phyloP scores from a whole-genome alignment of 2,329 filamentous ascomycete species.

The Eutypa lata region DNA sequence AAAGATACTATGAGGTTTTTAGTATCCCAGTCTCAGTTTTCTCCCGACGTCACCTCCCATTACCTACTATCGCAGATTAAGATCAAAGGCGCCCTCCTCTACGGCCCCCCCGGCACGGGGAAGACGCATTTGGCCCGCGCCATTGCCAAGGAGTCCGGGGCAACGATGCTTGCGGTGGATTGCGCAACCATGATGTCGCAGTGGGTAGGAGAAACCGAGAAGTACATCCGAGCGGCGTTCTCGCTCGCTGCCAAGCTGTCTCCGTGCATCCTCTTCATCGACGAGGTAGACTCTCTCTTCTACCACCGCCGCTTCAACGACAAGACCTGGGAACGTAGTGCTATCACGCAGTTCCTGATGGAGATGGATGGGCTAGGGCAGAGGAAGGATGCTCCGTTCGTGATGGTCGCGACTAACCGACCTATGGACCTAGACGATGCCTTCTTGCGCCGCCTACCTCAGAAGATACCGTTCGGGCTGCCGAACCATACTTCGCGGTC shows the following conservation, averaged over 20 bases:
- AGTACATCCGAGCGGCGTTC: neutral
- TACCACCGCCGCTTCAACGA: constrained; percentile 6
- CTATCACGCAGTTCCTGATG: constrained; percentile 24
- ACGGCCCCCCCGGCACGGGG: neutral
- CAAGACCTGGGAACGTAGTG: neutral
- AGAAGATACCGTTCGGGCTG: constrained; percentile 45
- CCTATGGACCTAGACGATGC: constrained; percentile 36
- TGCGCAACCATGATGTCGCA: neutral
- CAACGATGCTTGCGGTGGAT: neutral
- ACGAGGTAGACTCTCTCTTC: constrained; percentile 18
- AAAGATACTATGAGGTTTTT: neutral
- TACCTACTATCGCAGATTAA: neutral
- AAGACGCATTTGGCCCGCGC: neutral
- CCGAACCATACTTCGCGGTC: constrained; percentile 41
- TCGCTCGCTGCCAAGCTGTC: neutral
- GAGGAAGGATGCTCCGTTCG: constrained; percentile 12
- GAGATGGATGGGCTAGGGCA: constrained; percentile 23
- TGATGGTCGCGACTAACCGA: constrained; percentile 27
- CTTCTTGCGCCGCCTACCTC: constrained; percentile 46
- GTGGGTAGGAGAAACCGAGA: neutral
- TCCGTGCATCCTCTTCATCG: constrained; percentile 6
- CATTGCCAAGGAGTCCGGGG: neutral
- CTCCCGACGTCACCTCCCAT: neutral
- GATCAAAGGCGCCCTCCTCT: neutral
- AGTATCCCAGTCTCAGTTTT: neutral